A percentile compares a stretch with the other conserved stretches of the same genome.
phyloP scores from a whole-genome alignment of 805 yeast species.

The Teunomyces cretensis region DNA sequence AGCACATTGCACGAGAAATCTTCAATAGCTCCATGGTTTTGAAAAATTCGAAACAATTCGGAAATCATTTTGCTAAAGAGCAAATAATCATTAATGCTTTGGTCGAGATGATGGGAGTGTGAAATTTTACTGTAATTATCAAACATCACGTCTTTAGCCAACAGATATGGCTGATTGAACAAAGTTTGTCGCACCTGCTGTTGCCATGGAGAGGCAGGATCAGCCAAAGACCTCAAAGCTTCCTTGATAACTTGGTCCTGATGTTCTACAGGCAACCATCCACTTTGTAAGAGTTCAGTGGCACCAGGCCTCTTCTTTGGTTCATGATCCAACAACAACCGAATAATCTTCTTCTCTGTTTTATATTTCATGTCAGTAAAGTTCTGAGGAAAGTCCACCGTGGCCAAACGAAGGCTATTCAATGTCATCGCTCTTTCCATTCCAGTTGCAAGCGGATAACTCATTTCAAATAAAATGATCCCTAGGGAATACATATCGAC shows the following conservation, averaged over 20 bases:
- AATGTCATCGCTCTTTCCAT: constrained; percentile 87
- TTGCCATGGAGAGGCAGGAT: constrained; percentile 93
- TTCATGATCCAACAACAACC: constrained; percentile 69
- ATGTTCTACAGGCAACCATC: constrained; percentile 81
- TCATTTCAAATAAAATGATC: constrained; percentile 93
- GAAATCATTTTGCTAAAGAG: constrained; percentile 60
- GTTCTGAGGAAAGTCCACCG: constrained; percentile 68
- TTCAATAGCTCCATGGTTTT: constrained; percentile 84
- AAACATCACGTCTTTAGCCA: constrained; percentile 81
- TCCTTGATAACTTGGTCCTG: constrained; percentile 89
- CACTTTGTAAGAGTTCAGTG: constrained; percentile 68
- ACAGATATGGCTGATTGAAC: constrained; percentile 80
- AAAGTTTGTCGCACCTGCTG: constrained; percentile 85
- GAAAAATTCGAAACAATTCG: constrained; percentile 62
- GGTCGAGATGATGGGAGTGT: constrained; percentile 24
- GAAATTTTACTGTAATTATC: constrained; percentile 47
- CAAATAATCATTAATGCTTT: constrained; percentile 45
- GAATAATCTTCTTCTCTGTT: constrained; percentile 67
- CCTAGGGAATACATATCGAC: constrained; percentile 97
- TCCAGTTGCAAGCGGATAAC: constrained; percentile 77
- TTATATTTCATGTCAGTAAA: constrained; percentile 53
- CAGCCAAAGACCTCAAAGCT: constrained; percentile 79
- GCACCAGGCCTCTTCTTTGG: constrained; percentile 84
- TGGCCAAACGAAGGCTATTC: constrained; percentile 57
- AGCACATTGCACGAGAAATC: constrained; percentile 61